These are phyloP conservation scores for Trichosanthes truncata DNA, from an alignment of 306 rosid species.

Conservation along the genomic window DNA sequence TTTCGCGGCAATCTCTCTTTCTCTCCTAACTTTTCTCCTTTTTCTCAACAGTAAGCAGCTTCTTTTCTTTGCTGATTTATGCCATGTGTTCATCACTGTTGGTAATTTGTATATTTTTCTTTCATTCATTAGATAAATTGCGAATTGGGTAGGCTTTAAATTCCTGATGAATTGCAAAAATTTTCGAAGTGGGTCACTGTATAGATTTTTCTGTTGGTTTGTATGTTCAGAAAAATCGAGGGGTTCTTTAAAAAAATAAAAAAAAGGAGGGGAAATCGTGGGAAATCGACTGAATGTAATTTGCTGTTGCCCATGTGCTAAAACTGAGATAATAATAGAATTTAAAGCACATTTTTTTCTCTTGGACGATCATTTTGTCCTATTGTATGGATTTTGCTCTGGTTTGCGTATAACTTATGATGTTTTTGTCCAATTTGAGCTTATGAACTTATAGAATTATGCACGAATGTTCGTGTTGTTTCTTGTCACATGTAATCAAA, in stretches of 20 bases:
- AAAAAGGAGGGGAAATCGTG: not conserved
- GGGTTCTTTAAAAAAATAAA: too few relatives aligned
- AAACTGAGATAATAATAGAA: not conserved
- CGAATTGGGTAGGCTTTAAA: not conserved
- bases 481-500: not conserved
- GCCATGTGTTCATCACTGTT: not conserved
- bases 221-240: not conserved
- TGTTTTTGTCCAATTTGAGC: not conserved
- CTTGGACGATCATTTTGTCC: not conserved
- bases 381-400: not conserved
- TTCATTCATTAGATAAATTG: not conserved
- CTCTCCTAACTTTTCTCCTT: not conserved
- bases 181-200: not conserved
- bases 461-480: not conserved
- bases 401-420: not conserved
- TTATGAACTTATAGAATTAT: not conserved
- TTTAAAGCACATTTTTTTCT: not conserved
- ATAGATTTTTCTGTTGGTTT: not conserved
- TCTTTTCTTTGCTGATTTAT: not conserved
- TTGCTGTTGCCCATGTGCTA: not conserved
- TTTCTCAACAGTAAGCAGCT: not conserved
- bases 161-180: not conserved
- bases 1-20: not conserved
- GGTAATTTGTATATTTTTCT: not conserved
- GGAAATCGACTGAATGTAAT: not conserved